These are phyloP conservation scores for Roridomyces roridus DNA, from an alignment of 768 basidiomycete species.

Conservation along the genomic window DNA sequence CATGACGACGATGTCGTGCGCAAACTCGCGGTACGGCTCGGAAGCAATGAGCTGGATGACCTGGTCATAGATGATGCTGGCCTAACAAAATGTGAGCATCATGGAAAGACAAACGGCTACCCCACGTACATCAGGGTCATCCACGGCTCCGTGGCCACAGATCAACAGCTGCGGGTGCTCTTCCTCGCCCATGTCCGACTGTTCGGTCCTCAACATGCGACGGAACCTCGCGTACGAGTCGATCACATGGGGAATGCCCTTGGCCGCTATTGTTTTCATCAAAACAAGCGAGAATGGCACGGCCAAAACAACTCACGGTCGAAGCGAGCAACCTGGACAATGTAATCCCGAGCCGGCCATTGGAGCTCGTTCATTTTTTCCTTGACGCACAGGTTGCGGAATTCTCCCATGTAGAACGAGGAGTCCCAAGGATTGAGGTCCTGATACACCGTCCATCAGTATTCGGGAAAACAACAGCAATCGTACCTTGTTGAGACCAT, in stretches of 20 bases:
- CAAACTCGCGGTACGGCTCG: conserved; percentile 56
- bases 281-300: not conserved
- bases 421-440: conserved; percentile 80
- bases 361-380: conserved; percentile 82
- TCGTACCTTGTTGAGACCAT: conserved; percentile 83
- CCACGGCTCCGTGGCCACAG: conserved; percentile 92
- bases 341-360: conserved; percentile 85
- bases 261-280: conserved; percentile 24
- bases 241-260: conserved; percentile 81
- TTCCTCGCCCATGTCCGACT: conserved; percentile 47
- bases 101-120: not conserved
- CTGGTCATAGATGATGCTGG: conserved; percentile 89
- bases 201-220: conserved; percentile 56
- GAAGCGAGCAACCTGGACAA: conserved; percentile 94
- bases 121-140: conserved; percentile 78
- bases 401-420: conserved; percentile 91
- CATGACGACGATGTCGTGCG: conserved; percentile 78
- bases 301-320: conserved; percentile 72
- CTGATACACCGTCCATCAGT: conserved; percentile 9
- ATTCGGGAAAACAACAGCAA: no score
- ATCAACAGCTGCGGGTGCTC: conserved; percentile 79
- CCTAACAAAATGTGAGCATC: not conserved
- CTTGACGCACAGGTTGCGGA: conserved; percentile 75
- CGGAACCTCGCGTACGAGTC: conserved; percentile 90
- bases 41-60: conserved; percentile 65